phyloP scores from a whole-genome alignment of 2,329 filamentous ascomycete genomes.

The Fonsecaea pedrosoi region DNA sequence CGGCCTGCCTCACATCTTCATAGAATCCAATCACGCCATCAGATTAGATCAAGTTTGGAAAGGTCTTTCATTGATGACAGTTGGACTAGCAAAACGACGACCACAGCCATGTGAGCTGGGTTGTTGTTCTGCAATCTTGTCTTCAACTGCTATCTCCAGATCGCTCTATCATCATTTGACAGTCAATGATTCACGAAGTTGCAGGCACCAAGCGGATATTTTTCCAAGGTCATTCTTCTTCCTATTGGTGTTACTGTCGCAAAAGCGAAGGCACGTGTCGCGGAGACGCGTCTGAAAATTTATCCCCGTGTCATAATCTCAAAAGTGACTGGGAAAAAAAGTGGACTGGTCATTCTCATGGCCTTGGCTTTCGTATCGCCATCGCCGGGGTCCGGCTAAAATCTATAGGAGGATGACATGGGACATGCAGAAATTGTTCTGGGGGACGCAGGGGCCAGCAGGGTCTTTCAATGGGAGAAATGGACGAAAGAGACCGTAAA shows the following conservation, averaged over 20 bases:
- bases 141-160: conserved; percentile 34
- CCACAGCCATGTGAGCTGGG: conserved; percentile 28
- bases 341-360: neutral
- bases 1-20: neutral
- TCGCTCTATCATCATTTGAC: conserved; percentile 48
- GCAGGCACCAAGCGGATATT: neutral
- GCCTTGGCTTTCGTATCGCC: conserved; percentile 2
- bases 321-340: neutral
- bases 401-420: neutral
- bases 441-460: neutral
- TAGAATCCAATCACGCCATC: conserved; percentile 45
- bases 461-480: neutral
- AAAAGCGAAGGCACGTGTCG: neutral
- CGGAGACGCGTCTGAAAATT: neutral
- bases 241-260: neutral
- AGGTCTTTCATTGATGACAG: conserved; percentile 51
- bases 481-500: neutral
- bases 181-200: neutral
- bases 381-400: neutral
- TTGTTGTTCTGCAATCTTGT: conserved; percentile 20
- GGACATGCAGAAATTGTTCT: neutral
- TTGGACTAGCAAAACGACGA: conserved; percentile 21
- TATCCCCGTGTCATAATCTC: neutral
- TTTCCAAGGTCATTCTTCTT: neutral
- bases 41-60: conserved; percentile 69